Percentiles rank a stretch among this genome's conserved stretches.
Evolutionary conservation across 2,329 filamentous ascomycete species (phyloP).

Genomic region (Pezicula rhizophila): DNA sequence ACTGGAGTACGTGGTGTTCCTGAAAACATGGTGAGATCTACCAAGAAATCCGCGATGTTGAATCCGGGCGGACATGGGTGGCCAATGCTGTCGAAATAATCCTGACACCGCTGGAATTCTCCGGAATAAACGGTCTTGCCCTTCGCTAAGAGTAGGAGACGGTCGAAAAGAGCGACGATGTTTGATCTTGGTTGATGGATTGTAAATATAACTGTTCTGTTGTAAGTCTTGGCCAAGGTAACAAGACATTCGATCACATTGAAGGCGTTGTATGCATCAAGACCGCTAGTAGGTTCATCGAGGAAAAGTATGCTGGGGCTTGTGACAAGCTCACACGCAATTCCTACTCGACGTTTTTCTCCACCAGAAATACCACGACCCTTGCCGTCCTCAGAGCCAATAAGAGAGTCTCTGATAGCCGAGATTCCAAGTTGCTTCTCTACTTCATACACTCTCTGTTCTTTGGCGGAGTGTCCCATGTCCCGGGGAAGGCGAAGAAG

Average conservation of each 20-base stretch:
- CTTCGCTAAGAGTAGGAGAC: slow-evolving; percentile 82
- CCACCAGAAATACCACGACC: slow-evolving; percentile 95
- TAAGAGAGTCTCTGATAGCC: slow-evolving; percentile 88
- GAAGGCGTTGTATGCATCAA: slow-evolving; percentile 96
- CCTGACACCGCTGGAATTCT: slow-evolving; percentile 79
- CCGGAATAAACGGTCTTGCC: slow-evolving; percentile 92
- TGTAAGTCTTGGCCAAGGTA: slow-evolving; percentile 90
- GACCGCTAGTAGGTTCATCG: slow-evolving; percentile 91
- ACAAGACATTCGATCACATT: slow-evolving; percentile 97
- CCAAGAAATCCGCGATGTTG: slow-evolving; percentile 97
- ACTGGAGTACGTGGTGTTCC: slow-evolving; percentile 49
- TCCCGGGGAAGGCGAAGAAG: slow-evolving; percentile 84
- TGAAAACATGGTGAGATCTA: slow-evolving; percentile 97
- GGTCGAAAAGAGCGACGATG: slow-evolving; percentile 94
- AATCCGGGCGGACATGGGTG: slow-evolving; percentile 94
- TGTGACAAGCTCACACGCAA: slow-evolving; percentile 95
- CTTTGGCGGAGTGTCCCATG: slow-evolving; percentile 83
- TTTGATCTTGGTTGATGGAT: slow-evolving; percentile 98
- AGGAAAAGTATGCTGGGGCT: slow-evolving; percentile 96
- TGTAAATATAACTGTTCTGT: slow-evolving; percentile 94
- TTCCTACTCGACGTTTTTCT: slow-evolving; percentile 92
- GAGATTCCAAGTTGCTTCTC: slow-evolving; percentile 94
- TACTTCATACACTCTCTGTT: slow-evolving; percentile 85
- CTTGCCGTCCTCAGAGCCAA: slow-evolving; percentile 91
- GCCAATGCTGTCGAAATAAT: slow-evolving; percentile 86